These are phyloP conservation scores for Gastrolobium villosum DNA, from an alignment of 306 rosid species.

Conservation along the genomic window DNA sequence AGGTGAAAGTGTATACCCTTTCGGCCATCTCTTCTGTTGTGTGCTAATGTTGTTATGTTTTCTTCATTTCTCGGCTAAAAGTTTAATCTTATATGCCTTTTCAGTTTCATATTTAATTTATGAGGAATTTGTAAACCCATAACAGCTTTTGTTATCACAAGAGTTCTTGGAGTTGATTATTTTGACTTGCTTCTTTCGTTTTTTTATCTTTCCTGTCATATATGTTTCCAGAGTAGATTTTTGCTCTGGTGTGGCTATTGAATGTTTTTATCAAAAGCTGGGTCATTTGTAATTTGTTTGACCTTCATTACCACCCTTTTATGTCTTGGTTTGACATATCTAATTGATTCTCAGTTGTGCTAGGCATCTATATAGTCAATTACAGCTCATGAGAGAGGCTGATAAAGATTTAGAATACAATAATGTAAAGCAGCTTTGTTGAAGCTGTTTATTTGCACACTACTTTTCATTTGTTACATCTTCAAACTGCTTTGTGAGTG, in stretches of 20 bases:
- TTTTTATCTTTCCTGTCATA: neutral
- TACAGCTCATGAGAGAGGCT: constrained; percentile 13
- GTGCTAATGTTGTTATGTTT: neutral
- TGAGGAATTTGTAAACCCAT: neutral
- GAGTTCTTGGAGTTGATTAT: constrained; percentile 24
- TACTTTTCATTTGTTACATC: neutral
- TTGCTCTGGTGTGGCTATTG: constrained; percentile 33
- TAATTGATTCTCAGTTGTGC: constrained; percentile 12
- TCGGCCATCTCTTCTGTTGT: constrained; percentile 5
- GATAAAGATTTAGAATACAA: neutral
- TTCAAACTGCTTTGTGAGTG: neutral
- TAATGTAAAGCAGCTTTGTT: constrained; percentile 1
- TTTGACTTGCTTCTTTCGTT: constrained; percentile 13
- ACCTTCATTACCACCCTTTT: constrained; percentile 31
- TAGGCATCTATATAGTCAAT: neutral
- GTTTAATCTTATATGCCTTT: constrained; percentile 12
- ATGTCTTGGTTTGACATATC: constrained; percentile 12
- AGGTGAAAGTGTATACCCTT: constrained; percentile 7
- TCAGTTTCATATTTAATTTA: constrained; percentile 4
- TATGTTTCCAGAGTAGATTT: constrained; percentile 11
- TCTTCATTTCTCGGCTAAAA: neutral
- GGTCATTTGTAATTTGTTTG: constrained; percentile 30
- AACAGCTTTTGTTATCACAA: neutral
- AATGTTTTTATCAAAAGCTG: constrained; percentile 3
- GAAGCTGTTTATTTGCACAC: constrained; percentile 25